A percentile compares a stretch with the other conserved stretches of the same genome.
Conservation (phyloP, 2,329 filamentous ascomycete species). For the Aspergillus floridensis region DNA sequence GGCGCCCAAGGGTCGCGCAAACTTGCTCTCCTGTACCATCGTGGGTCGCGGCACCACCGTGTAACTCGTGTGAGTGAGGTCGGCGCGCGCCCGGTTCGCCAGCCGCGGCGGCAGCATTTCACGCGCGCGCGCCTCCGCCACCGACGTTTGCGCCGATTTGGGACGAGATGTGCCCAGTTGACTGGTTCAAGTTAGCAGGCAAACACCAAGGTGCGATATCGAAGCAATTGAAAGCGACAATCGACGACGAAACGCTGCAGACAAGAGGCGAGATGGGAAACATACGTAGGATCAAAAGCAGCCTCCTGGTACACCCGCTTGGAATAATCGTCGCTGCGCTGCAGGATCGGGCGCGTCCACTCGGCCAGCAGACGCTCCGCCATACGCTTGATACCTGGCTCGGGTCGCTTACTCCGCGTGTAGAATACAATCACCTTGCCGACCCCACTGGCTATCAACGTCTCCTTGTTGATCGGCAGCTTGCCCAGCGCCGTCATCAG, state of each 20-base stretch:
- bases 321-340: constrained; percentile 91
- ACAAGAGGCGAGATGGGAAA: constrained; percentile 6
- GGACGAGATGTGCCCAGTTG: constrained; percentile 35
- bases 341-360: constrained; percentile 92
- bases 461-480: constrained; percentile 87
- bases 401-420: constrained; percentile 87
- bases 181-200: constrained; percentile 21
- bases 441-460: constrained; percentile 84
- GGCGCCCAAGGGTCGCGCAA: constrained; percentile 46
- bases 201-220: not conserved
- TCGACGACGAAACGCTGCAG: not conserved
- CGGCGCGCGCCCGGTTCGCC: constrained; percentile 58
- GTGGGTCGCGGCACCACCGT: constrained; percentile 62
- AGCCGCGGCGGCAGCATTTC: constrained; percentile 53
- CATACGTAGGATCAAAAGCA: constrained; percentile 58
- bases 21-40: constrained; percentile 44
- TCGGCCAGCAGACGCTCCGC: constrained; percentile 90
- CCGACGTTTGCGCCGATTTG: constrained; percentile 38
- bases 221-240: not conserved
- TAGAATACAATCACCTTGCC: constrained; percentile 97
- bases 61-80: constrained; percentile 60
- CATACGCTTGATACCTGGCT: constrained; percentile 85
- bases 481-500: constrained; percentile 77
- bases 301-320: constrained; percentile 65
- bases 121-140: constrained; percentile 52